Evolutionary conservation across 2,329 filamentous ascomycete genomes (phyloP).

Genomic region (Scortechinia acanthostroma): DNA sequence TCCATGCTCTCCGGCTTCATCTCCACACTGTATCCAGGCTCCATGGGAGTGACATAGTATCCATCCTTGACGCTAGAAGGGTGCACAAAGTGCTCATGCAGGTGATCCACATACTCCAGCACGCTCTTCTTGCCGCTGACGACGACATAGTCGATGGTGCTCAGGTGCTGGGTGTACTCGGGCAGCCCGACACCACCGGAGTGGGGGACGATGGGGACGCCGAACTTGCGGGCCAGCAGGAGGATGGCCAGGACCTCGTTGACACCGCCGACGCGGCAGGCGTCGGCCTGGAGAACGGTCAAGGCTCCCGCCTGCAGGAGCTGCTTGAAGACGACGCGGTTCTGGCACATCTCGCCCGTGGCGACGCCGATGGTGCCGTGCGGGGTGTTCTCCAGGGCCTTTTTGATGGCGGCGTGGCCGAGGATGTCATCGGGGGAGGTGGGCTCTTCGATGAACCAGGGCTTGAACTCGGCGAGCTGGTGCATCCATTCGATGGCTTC

Average conservation of each 20-base stretch:
- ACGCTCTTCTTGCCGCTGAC: slow-evolving; percentile 76
- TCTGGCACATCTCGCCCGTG: slow-evolving; percentile 93
- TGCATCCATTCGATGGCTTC: slow-evolving; percentile 85
- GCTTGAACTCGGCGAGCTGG: slow-evolving; percentile 73
- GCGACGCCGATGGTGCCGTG: slow-evolving; percentile 71
- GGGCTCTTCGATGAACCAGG: slow-evolving; percentile 92
- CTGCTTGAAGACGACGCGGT: slow-evolving; percentile 90
- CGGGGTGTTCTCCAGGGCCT: slow-evolving; percentile 58
- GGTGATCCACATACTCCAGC: slow-evolving; percentile 84
- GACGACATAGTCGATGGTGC: slow-evolving; percentile 86
- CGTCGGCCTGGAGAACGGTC: slow-evolving; percentile 84
- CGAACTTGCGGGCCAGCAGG: slow-evolving; percentile 73
- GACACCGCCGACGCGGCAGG: slow-evolving; percentile 80
- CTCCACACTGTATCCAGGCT: slow-evolving; percentile 84
- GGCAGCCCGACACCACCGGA: slow-evolving; percentile 83
- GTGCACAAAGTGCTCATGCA: slow-evolving; percentile 88
- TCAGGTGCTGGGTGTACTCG: slow-evolving; percentile 88
- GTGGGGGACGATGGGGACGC: slow-evolving; percentile 80
- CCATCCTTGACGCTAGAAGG: slow-evolving; percentile 75
- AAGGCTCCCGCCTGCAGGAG: slow-evolving; percentile 73
- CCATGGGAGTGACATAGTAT: slow-evolving; percentile 78
- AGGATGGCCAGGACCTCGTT: slow-evolving; percentile 89
- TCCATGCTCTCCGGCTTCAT: slow-evolving; percentile 89
- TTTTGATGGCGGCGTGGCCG: slow-evolving; percentile 77
- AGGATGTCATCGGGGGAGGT: slow-evolving; percentile 85